A percentile compares a stretch with the other conserved stretches of the same genome.
These are phyloP conservation scores for Phytophthora pistaciae DNA, from an alignment of 352 stramenopile genomes.

Conservation along the genomic window DNA sequence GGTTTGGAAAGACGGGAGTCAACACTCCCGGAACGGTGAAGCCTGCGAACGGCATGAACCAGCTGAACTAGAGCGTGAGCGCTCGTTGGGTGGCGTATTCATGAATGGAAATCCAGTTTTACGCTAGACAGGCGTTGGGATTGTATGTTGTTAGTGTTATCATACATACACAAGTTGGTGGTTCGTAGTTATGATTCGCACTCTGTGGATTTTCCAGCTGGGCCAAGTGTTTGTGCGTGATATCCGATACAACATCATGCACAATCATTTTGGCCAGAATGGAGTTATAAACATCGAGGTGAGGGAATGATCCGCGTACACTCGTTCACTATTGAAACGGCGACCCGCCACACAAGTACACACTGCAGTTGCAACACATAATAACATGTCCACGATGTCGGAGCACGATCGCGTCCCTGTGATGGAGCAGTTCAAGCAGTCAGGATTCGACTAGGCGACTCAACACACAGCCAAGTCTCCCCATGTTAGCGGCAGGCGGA, in stretches of 20 bases:
- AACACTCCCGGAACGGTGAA: slow-evolving; percentile 19
- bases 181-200: too few relatives aligned
- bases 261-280: slow-evolving; percentile 18
- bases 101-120: too few relatives aligned
- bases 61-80: slow-evolving; percentile 10
- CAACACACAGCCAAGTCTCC: slow-evolving; percentile 27
- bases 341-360: not conserved
- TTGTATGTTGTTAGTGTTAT: too few relatives aligned
- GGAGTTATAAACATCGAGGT: slow-evolving; percentile 10
- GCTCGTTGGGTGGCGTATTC: too few relatives aligned
- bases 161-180: too few relatives aligned
- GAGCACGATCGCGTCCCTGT: slow-evolving; percentile 16
- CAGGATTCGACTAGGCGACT: slow-evolving; percentile 23
- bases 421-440: slow-evolving; percentile 33
- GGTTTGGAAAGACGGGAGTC: not conserved
- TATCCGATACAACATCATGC: not conserved
- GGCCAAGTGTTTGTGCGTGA: too few relatives aligned
- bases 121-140: too few relatives aligned
- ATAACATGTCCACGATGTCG: slow-evolving; percentile 2
- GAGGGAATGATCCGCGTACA: not conserved
- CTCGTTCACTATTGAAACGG: slow-evolving; percentile 15
- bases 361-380: not conserved
- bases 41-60: slow-evolving; percentile 2
- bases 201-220: not conserved
- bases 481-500: slow-evolving; percentile 14